Percentiles rank a stretch among this genome's conserved stretches.
Evolutionary conservation across 2,329 filamentous ascomycete species (phyloP).

Genomic region (Hirsutella rhossiliensis): DNA sequence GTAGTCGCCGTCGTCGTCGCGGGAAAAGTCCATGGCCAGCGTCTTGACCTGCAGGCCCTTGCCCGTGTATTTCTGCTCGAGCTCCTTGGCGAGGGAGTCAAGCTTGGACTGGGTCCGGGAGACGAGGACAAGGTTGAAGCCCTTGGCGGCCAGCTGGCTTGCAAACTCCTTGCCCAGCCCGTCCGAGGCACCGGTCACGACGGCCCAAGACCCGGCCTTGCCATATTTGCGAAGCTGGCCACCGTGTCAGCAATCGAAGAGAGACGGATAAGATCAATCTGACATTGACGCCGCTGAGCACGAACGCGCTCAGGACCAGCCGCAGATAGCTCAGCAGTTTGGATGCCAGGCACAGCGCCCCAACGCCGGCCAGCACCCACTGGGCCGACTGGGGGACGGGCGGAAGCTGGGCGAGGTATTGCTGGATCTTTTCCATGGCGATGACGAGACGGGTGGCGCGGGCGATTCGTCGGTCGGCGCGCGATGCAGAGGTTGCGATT

Average conservation of each 20-base stretch:
- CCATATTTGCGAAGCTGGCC: constrained; percentile 77
- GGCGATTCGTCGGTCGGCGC: too few species aligned
- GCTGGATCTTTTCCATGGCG: constrained; percentile 16
- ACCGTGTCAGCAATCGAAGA: not conserved
- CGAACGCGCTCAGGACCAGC: constrained; percentile 55
- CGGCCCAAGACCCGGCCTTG: constrained; percentile 82
- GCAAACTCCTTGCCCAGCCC: constrained; percentile 96
- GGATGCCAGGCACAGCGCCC: constrained; percentile 44
- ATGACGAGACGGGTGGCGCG: too few species aligned
- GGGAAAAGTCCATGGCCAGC: constrained; percentile 83
- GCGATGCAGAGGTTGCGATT: too few species aligned
- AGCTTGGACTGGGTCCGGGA: constrained; percentile 95
- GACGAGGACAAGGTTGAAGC: constrained; percentile 90
- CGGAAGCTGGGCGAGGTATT: constrained; percentile 12
- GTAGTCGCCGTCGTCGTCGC: constrained; percentile 72
- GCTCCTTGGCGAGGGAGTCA: constrained; percentile 60
- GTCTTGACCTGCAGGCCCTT: constrained; percentile 57
- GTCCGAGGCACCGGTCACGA: constrained; percentile 91
- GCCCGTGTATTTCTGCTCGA: constrained; percentile 55
- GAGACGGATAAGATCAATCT: constrained; percentile 10
- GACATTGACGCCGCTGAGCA: constrained; percentile 53
- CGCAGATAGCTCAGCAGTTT: constrained; percentile 46
- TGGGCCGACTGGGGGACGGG: constrained; percentile 31
- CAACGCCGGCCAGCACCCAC: constrained; percentile 38
- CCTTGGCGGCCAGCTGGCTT: constrained; percentile 75